Evolutionary conservation across 1,284 basidiomycete species (phyloP).

Genomic region (Erythrobasidium hasegawianum): DNA sequence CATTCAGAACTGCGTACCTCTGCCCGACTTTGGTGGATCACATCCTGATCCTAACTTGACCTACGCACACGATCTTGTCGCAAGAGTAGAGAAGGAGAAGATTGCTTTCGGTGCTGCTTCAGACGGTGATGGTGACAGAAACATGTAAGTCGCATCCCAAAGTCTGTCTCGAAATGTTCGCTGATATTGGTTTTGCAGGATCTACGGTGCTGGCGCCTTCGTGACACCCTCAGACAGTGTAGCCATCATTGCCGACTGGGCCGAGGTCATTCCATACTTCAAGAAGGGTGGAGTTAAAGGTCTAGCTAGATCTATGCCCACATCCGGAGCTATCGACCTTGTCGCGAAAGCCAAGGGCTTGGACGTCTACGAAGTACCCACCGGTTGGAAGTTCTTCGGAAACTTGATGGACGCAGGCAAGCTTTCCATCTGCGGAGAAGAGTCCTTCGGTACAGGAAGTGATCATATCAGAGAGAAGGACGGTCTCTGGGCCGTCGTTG

Average conservation of each 20-base stretch:
- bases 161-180: background rate
- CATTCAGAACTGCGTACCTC: constrained; percentile 86
- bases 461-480: constrained; percentile 99
- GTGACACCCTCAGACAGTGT: constrained; percentile 97
- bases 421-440: constrained; percentile 96
- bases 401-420: constrained; percentile 98
- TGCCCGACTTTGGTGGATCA: constrained; percentile 92
- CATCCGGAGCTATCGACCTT: constrained; percentile 91
- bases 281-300: constrained; percentile 87
- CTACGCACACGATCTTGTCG: constrained; percentile 91
- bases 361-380: constrained; percentile 94
- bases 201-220: constrained; percentile 96
- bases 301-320: constrained; percentile 94
- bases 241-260: constrained; percentile 97
- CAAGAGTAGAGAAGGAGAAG: constrained; percentile 77
- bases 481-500: constrained; percentile 93
- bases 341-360: constrained; percentile 93
- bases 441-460: constrained; percentile 98
- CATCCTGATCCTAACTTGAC: constrained; percentile 99
- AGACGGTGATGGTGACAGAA: constrained; percentile 95
- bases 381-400: constrained; percentile 99
- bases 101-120: constrained; percentile 94
- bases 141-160: constrained; percentile 60
- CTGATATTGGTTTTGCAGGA: constrained; percentile 68
- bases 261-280: constrained; percentile 92